Percentiles rank a stretch among this genome's conserved stretches.
These are phyloP conservation scores for Calonectria ilicicola DNA, from an alignment of 2,329 filamentous ascomycete genomes.

Conservation along the genomic window DNA sequence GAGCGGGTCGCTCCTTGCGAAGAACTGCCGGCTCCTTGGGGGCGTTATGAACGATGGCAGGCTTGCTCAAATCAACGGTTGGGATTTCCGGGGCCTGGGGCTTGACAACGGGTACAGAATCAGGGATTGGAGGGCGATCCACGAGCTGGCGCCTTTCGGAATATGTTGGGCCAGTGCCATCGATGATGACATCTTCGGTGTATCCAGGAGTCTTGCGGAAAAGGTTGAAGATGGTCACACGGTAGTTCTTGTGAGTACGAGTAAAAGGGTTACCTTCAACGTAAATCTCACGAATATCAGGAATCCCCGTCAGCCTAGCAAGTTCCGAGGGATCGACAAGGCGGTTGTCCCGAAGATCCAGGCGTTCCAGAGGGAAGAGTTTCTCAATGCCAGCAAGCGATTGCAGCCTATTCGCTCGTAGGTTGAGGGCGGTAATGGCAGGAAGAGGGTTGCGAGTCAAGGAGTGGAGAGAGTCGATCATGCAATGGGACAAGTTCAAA, in stretches of 20 bases:
- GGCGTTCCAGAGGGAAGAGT: conserved; percentile 85
- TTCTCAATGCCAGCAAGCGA: conserved; percentile 93
- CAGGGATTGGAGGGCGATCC: conserved; percentile 82
- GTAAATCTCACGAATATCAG: conserved; percentile 93
- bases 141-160: conserved; percentile 86
- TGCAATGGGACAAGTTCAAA: conserved; percentile 94
- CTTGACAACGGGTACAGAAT: conserved; percentile 83
- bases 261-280: conserved; percentile 93
- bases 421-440: conserved; percentile 92
- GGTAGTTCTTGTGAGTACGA: conserved; percentile 86
- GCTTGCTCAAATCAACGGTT: conserved; percentile 76
- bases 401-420: conserved; percentile 87
- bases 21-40: conserved; percentile 64
- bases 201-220: conserved; percentile 93
- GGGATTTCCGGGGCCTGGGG: conserved; percentile 72
- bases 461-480: conserved; percentile 95
- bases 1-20: conserved; percentile 69
- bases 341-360: conserved; percentile 92
- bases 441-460: conserved; percentile 87
- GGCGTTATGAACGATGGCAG: conserved; percentile 67
- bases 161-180: conserved; percentile 85
- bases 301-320: conserved; percentile 88
- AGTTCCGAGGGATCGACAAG: conserved; percentile 92
- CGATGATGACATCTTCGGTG: conserved; percentile 89
- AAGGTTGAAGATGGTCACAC: conserved; percentile 93